phyloP scores from a whole-genome alignment of 1,139 yeast species.

The Yamadazyma aaseri region DNA sequence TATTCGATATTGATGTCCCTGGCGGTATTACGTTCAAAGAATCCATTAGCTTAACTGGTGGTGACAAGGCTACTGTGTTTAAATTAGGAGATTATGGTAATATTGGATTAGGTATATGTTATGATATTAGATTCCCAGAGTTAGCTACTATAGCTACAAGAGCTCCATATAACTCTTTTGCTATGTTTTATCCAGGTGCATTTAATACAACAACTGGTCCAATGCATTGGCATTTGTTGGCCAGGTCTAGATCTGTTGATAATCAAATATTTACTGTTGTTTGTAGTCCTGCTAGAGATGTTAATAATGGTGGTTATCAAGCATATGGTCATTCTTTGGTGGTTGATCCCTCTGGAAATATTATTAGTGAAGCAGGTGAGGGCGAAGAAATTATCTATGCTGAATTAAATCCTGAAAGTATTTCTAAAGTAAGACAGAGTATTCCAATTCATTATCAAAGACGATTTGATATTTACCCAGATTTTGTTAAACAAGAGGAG shows the following conservation, averaged over 20 bases:
- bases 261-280: slow-evolving; percentile 77
- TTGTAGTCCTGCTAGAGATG: slow-evolving; percentile 88
- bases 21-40: slow-evolving; percentile 86
- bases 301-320: slow-evolving; percentile 65
- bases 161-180: slow-evolving; percentile 66
- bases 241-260: slow-evolving; percentile 85
- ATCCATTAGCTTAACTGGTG: slow-evolving; percentile 71
- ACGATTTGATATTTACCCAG: slow-evolving; percentile 80
- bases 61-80: slow-evolving; percentile 76
- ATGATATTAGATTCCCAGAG: slow-evolving; percentile 91
- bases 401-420: slow-evolving; percentile 63
- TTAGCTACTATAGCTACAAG: slow-evolving; percentile 81
- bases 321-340: slow-evolving; percentile 93
- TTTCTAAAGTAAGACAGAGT: slow-evolving; percentile 61
- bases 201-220: slow-evolving; percentile 97
- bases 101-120: slow-evolving; percentile 88
- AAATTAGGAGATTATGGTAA: slow-evolving; percentile 68
- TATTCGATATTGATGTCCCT: slow-evolving; percentile 91
- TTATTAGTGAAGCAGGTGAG: slow-evolving; percentile 81
- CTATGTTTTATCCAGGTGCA: slow-evolving; percentile 94
- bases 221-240: slow-evolving; percentile 86
- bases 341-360: slow-evolving; percentile 80
- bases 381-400: slow-evolving; percentile 81
- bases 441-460: slow-evolving; percentile 78
- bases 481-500: slow-evolving; percentile 49